Conservation (phyloP, 352 stramenopile species). For the Phytopythium kandeliae region DNA sequence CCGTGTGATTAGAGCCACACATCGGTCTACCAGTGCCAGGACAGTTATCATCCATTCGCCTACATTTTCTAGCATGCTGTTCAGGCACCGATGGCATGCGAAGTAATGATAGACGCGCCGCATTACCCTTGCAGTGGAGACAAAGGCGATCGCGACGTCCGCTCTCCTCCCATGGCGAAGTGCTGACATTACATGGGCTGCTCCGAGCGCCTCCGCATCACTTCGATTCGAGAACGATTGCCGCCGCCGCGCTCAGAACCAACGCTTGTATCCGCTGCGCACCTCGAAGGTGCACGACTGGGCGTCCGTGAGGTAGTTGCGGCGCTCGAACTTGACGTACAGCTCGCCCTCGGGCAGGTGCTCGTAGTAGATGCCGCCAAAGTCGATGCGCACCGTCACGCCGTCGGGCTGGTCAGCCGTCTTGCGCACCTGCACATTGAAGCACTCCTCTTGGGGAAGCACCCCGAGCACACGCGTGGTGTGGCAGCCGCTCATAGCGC, state of each 20-base stretch:
- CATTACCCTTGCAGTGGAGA: too few species aligned
- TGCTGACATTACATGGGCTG: too few species aligned
- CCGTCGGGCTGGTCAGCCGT: constrained; percentile 29
- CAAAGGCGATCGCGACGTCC: constrained; percentile 17
- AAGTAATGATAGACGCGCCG: too few species aligned
- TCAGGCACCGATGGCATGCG: too few species aligned
- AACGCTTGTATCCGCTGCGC: constrained; percentile 45
- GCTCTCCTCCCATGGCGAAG: too few species aligned
- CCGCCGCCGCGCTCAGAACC: constrained; percentile 29
- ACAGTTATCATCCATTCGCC: too few species aligned
- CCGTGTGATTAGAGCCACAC: neutral
- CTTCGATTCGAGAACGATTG: too few species aligned
- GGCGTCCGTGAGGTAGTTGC: constrained; percentile 40
- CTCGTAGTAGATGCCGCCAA: constrained; percentile 57
- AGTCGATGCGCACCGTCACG: constrained; percentile 29
- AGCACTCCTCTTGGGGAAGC: constrained; percentile 38
- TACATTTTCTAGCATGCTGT: too few species aligned
- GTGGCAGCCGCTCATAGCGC: constrained; percentile 35
- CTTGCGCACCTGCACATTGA: constrained; percentile 30
- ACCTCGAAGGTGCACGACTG: constrained; percentile 45
- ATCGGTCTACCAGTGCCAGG: too few species aligned
- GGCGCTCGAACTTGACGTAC: constrained; percentile 49
- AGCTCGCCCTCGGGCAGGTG: constrained; percentile 42
- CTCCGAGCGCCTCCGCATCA: too few species aligned
- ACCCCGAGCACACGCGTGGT: constrained; percentile 24